Evolutionary conservation across 441 rosid species (phyloP), one percentile per base, ranked within the genome.

Genomic region (Rhodomyrtus psidioides): DNA sequence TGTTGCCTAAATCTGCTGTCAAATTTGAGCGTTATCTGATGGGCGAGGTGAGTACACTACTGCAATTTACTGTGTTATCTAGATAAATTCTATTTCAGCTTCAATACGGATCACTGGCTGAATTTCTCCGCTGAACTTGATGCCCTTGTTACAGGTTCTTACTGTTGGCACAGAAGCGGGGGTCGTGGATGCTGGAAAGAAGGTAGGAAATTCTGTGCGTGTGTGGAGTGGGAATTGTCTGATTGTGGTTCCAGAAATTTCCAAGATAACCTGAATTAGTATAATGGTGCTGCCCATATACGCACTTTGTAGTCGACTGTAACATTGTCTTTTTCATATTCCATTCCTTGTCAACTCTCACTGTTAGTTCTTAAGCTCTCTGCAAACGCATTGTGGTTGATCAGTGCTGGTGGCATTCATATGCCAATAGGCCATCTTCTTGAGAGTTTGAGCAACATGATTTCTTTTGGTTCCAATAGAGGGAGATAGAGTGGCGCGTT

Each of bases 1-100:
- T 96, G 92, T 90, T 95, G 89, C 98, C 99, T 49, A 94, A 95
- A 89, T 91, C 98, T 83, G 98, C 98, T 57, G 98, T 97, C 26
- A 97, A 94, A 85, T 97, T 95, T 84, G 98, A 97, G 92, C 91
- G 97, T 26, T 96, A 93, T 87, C 92, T 96, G 24, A 91, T 94
- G 91, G 98, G 98, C 12, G 97, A 96, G 96, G 99, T 97, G 89
- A 89, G 89, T 55, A 65, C 15, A 54, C 82, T 16, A n/a, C 55
- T 30, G 83, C 1, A 5, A 49, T 30, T 27, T 82, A 19, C n/a
- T 17, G 15, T 53, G 15, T 28, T 82, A 54, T 54, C 57, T 53
- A 12, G 6, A 10, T 28, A 4, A 82, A 28, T 82, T 65, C 13
- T 21, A 39, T 28, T 82, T 82, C 23, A 9, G n/a, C n/a, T 51